Percentiles rank a stretch among this genome's conserved stretches.
phyloP scores from a whole-genome alignment of 805 yeast species.

The Allodekkera sacchari region DNA sequence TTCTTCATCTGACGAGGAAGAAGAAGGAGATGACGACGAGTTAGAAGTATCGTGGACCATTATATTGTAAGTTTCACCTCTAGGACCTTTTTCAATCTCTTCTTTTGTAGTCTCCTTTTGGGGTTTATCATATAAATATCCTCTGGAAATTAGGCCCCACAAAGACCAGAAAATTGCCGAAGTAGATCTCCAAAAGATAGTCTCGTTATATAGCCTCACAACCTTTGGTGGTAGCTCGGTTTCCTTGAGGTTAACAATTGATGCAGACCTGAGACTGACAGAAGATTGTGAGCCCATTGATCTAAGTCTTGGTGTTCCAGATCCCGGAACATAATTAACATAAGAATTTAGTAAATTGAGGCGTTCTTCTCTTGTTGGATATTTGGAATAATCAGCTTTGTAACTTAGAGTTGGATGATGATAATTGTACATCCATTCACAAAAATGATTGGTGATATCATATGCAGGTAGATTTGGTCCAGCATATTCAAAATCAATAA shows the following conservation, averaged over 20 bases:
- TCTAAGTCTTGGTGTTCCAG: conserved; percentile 17
- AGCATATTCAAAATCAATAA: conserved; percentile 93
- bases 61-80: conserved; percentile 39
- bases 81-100: conserved; percentile 41
- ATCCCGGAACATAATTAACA: conserved; percentile 46
- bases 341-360: conserved; percentile 70
- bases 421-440: conserved; percentile 97
- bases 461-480: conserved; percentile 85
- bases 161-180: conserved; percentile 76
- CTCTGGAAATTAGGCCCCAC: conserved; percentile 70
- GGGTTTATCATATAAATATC: conserved; percentile 9
- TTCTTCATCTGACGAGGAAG: conserved; percentile 13
- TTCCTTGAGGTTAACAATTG: conserved; percentile 29
- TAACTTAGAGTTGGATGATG: conserved; percentile 50
- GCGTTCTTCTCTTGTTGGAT: conserved; percentile 64
- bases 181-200: conserved; percentile 71
- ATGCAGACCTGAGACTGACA: conserved; percentile 17
- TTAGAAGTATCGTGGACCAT: conserved; percentile 17
- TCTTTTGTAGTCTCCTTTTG: conserved; percentile 9
- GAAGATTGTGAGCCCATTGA: conserved; percentile 13
- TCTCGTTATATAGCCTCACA: conserved; percentile 51
- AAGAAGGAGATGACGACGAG: conserved; percentile 5
- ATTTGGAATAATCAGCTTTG: conserved; percentile 44
- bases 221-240: conserved; percentile 27
- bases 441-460: conserved; percentile 88